Evolutionary conservation across 2,329 filamentous ascomycete genomes (phyloP).

Genomic region (Fonsecaea nubica): DNA sequence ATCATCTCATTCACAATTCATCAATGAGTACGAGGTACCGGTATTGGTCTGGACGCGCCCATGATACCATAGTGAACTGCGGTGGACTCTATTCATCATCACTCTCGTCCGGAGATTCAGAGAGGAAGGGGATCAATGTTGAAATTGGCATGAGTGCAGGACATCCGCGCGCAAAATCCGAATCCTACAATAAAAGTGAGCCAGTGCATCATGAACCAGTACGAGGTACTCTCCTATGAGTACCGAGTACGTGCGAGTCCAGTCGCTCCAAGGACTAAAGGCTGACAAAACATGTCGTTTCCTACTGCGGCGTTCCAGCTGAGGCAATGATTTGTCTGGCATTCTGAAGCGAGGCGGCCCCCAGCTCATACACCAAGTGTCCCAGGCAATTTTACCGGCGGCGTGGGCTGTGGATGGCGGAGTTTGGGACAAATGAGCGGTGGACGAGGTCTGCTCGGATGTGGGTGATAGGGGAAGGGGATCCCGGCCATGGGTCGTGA

Average conservation of each 20-base stretch:
- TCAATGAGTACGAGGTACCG: background rate
- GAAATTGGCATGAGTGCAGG: conserved; percentile 16
- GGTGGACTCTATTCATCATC: conserved; percentile 2
- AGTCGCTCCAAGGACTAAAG: background rate
- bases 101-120: conserved; percentile 14
- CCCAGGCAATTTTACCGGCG: conserved; percentile 29
- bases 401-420: conserved; percentile 25
- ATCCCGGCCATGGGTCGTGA: conserved; percentile 14
- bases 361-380: conserved; percentile 8
- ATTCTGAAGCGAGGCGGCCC: conserved; percentile 17
- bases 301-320: conserved; percentile 3
- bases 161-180: conserved; percentile 23
- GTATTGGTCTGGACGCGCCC: conserved; percentile 5
- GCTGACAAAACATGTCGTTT: conserved; percentile 12
- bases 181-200: background rate
- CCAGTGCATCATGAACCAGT: background rate
- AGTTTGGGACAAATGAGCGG: conserved; percentile 36
- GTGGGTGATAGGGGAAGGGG: conserved; percentile 22
- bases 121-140: background rate
- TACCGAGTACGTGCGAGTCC: background rate
- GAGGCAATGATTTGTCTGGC: conserved; percentile 22
- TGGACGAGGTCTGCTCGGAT: conserved; percentile 14
- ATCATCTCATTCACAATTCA: conserved; percentile 11
- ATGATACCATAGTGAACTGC: background rate
- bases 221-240: background rate